Base-by-base conservation (phyloP, 352 stramenopile genomes). In the Peronospora destructor region DNA sequence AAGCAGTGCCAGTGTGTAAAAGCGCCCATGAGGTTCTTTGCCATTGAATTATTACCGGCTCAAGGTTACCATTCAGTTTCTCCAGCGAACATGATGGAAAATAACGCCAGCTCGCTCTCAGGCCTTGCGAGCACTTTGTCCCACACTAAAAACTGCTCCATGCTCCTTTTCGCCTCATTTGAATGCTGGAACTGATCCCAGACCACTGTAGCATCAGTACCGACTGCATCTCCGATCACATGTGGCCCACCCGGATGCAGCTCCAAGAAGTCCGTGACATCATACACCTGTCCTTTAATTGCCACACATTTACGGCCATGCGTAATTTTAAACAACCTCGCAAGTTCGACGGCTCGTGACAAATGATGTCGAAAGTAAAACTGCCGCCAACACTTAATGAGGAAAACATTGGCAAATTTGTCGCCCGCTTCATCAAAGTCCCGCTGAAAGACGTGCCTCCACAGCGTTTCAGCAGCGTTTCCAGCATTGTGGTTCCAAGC, bases 101-200 rank as follows among this genome's bases (percentile, higher is more conserved):
- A n/a, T n/a, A n/a, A n/a, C n/a, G n/a, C n/a, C n/a, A n/a, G n/a
- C n/a, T 55, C 48, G 28, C 29, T 65, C 23, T 49, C 34, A 3
- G 57, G 47, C 19, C 49, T 44, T n/a, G 53, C 49, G 14, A 85
- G 64, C 8, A 83, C 53, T 7, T 41, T 28, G 40, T 90, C 78
- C 19, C 54, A 10, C 17, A 89, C 70, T 12, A 81, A 35, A 37
- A 80, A 84, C 45, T 84, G 52, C 29, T 75, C 64, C 74, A 89
- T 86, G 44, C 69, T 70, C 23, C 66, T 59, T 35, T 84, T 77
- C 6, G 78, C 78, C 30, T 85, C 74, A 0, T 51, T 36, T 1
- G 76, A 87, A 59, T 89, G 78, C 30, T 71, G 71, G 43, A 87
- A 87, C 38, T 86, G 61, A 40, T 86, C 69, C 78, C 78, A 90